Evolutionary conservation across 345 rosid genomes (phyloP).

Genomic region (Carallia pectinifolia): DNA sequence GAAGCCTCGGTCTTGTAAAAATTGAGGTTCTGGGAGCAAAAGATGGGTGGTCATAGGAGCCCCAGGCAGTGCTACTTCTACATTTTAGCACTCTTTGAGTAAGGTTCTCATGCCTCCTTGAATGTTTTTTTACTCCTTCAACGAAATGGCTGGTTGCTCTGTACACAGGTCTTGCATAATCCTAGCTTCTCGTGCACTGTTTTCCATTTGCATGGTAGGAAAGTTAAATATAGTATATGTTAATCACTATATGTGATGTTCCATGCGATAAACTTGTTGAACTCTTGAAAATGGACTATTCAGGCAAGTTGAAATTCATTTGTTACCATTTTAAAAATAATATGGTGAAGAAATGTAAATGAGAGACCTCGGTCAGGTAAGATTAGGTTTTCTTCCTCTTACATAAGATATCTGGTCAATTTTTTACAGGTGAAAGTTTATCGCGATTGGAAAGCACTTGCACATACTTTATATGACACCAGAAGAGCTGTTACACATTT

Average conservation of each 20-base stretch:
- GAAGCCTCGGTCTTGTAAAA: no score
- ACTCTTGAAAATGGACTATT: neutral
- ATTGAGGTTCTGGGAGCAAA: no score
- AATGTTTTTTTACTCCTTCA: no score
- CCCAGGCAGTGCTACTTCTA: no score
- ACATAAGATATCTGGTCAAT: no score
- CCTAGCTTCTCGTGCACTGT: neutral
- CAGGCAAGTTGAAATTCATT: neutral
- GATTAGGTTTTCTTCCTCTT: no score
- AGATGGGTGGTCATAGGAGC: no score
- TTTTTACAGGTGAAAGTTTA: slow-evolving; percentile 57
- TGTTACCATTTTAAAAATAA: neutral
- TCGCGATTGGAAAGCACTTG: slow-evolving; percentile 52
- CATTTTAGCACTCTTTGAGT: no score
- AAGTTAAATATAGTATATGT: no score
- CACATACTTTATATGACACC: slow-evolving; percentile 61
- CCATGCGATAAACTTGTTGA: neutral
- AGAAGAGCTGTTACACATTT: slow-evolving; percentile 71
- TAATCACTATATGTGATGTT: neutral
- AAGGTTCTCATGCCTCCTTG: no score
- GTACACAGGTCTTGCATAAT: neutral
- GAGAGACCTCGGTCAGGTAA: slow-evolving; percentile 26
- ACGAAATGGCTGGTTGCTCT: no score
- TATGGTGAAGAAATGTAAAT: no score
- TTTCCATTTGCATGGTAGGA: neutral